Conservation (phyloP, 176 grass and related monocot genomes). For the maize (Zea mays) region DNA sequence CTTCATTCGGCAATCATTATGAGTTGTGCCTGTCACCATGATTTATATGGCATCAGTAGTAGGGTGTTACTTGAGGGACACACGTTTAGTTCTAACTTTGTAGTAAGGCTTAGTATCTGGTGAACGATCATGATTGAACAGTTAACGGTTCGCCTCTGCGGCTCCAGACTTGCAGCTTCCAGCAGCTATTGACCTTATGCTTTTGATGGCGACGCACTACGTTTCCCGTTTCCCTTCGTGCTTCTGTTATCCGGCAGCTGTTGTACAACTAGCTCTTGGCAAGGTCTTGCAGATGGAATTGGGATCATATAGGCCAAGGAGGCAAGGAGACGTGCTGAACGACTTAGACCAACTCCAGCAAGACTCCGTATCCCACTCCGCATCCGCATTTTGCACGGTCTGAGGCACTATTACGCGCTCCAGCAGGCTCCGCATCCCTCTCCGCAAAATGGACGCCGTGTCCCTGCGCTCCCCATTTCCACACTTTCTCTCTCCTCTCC, state of each 20-base stretch:
- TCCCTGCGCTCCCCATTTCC: no score
- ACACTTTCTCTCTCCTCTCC: no score
- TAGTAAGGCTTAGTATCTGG: conserved; percentile 10
- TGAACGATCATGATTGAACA: conserved; percentile 28
- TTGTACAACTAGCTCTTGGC: no score
- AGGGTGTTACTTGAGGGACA: conserved; percentile 9
- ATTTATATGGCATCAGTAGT: conserved; percentile 20
- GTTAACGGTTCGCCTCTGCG: not conserved
- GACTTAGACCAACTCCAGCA: no score
- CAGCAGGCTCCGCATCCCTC: no score
- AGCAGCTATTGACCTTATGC: not conserved
- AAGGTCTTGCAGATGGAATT: not conserved
- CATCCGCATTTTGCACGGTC: no score
- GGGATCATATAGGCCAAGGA: not conserved
- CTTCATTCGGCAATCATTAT: conserved; percentile 25
- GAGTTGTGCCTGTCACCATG: conserved; percentile 38
- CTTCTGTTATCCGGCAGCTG: not conserved
- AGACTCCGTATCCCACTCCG: no score
- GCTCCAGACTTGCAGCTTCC: conserved; percentile 9
- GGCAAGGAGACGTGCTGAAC: not conserved
- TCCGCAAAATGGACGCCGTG: no score
- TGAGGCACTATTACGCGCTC: no score
- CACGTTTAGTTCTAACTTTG: conserved; percentile 2
- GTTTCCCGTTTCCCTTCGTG: not conserved
- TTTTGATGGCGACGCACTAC: not conserved